phyloP scores from a whole-genome alignment of 2,329 filamentous ascomycete species.

The Xylaria multiplex region DNA sequence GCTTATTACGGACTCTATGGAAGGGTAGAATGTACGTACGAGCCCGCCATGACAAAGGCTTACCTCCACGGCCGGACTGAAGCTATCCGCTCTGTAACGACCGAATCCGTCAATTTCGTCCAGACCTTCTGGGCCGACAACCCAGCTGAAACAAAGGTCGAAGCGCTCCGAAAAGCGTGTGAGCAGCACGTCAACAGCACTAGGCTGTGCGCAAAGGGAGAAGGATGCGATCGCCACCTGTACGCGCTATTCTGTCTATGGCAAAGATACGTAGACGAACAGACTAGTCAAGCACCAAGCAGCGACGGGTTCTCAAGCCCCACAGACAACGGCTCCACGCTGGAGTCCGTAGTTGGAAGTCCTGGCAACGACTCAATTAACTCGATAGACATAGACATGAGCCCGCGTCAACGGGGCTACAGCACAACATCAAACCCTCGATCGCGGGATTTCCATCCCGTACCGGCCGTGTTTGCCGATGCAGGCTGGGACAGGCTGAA shows the following conservation, averaged over 20 bases:
- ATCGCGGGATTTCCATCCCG: conserved; percentile 54
- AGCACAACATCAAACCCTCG: conserved; percentile 61
- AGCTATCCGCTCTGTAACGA: conserved; percentile 86
- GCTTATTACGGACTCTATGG: conserved; percentile 98
- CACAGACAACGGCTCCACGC: conserved; percentile 59
- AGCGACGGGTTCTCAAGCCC: conserved; percentile 73
- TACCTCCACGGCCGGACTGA: conserved; percentile 95
- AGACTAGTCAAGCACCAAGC: conserved; percentile 63
- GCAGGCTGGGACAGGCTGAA: conserved; percentile 94
- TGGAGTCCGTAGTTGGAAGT: conserved; percentile 60
- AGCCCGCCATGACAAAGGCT: conserved; percentile 97
- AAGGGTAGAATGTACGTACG: conserved; percentile 92
- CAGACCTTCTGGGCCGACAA: conserved; percentile 96
- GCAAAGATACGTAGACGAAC: conserved; percentile 87
- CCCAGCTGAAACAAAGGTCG: conserved; percentile 82
- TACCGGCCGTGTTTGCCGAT: conserved; percentile 88
- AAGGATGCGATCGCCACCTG: conserved; percentile 91
- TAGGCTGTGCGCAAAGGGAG: conserved; percentile 84
- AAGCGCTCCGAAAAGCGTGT: conserved; percentile 84
- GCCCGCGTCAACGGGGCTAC: conserved; percentile 61
- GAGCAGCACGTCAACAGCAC: conserved; percentile 84
- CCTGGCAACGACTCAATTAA: conserved; percentile 62
- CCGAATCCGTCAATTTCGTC: conserved; percentile 87
- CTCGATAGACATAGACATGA: conserved; percentile 53
- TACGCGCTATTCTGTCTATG: conserved; percentile 95